Percentiles rank a stretch among this genome's conserved stretches.
phyloP scores from a whole-genome alignment of 179 eudicot species.

The Gypsophila paniculata region DNA sequence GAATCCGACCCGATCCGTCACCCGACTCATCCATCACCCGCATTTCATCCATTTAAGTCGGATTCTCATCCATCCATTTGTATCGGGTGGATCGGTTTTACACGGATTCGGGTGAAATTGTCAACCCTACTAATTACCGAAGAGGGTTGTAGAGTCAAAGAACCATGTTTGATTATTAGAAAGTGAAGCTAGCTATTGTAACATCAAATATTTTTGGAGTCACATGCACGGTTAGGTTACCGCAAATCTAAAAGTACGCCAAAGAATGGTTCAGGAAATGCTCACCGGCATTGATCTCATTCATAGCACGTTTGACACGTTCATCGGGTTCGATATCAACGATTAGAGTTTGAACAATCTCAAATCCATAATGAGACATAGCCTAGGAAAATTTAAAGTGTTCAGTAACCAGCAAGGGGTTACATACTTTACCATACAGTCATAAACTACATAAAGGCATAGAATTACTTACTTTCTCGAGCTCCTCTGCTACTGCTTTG shows the following conservation, averaged over 20 bases:
- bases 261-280: neutral
- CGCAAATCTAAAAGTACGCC: neutral
- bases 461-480: slow-evolving; percentile 31
- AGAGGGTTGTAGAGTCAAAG: neutral
- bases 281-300: slow-evolving; percentile 47
- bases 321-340: slow-evolving; percentile 44
- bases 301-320: slow-evolving; percentile 44
- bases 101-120: too few relatives aligned
- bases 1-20: too few relatives aligned
- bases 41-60: too few relatives aligned
- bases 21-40: too few relatives aligned
- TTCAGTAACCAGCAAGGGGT: neutral
- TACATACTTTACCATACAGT: neutral
- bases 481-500: slow-evolving; percentile 38
- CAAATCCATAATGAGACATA: slow-evolving; percentile 41
- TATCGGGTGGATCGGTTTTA: too few relatives aligned
- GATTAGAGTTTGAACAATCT: slow-evolving; percentile 41
- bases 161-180: neutral
- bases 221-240: neutral
- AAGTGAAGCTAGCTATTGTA: neutral
- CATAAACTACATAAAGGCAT: neutral
- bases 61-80: too few relatives aligned
- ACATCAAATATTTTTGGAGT: too few relatives aligned
- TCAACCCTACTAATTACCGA: too few relatives aligned
- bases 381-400: slow-evolving; percentile 23